A percentile compares a stretch with the other conserved stretches of the same genome.
phyloP scores from a whole-genome alignment of 257 asterid genomes.

The Cinchona pubescens region DNA sequence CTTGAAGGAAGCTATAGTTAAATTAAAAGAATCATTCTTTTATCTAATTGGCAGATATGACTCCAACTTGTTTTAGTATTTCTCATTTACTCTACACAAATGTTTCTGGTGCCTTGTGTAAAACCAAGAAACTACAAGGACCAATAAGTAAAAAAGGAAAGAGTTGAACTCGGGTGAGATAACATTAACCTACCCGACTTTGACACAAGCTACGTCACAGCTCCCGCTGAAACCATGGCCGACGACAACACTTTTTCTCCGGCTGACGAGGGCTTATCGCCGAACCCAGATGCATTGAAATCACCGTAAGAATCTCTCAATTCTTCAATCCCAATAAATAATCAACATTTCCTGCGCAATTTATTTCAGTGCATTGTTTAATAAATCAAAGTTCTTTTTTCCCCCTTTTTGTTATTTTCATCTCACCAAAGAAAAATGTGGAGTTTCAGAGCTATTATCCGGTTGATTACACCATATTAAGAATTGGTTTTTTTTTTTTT shows the following conservation, averaged over 20 bases:
- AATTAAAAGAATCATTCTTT: no score
- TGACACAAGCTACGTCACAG: slow-evolving; percentile 43
- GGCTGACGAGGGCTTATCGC: slow-evolving; percentile 35
- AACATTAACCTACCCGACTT: slow-evolving; percentile 42
- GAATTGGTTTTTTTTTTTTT: background rate
- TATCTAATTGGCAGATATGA: no score
- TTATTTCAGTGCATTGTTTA: background rate
- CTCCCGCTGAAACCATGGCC: slow-evolving; percentile 29
- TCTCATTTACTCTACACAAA: background rate
- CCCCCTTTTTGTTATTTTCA: background rate
- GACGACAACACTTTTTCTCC: slow-evolving; percentile 50
- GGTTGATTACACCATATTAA: background rate
- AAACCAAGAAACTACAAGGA: background rate
- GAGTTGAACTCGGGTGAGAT: slow-evolving; percentile 21
- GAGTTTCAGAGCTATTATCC: background rate
- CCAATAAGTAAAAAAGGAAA: background rate
- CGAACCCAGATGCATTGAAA: slow-evolving; percentile 41
- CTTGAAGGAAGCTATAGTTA: no score
- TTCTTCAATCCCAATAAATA: background rate
- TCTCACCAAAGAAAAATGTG: background rate
- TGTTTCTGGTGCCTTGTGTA: background rate
- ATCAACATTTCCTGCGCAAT: background rate
- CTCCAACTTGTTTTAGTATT: background rate
- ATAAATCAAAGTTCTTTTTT: background rate
- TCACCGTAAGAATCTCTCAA: slow-evolving; percentile 40